Evolutionary conservation across 1,284 basidiomycete genomes (phyloP), one percentile per base, ranked within the genome.

Genomic region (Cystobasidium slooffiae): DNA sequence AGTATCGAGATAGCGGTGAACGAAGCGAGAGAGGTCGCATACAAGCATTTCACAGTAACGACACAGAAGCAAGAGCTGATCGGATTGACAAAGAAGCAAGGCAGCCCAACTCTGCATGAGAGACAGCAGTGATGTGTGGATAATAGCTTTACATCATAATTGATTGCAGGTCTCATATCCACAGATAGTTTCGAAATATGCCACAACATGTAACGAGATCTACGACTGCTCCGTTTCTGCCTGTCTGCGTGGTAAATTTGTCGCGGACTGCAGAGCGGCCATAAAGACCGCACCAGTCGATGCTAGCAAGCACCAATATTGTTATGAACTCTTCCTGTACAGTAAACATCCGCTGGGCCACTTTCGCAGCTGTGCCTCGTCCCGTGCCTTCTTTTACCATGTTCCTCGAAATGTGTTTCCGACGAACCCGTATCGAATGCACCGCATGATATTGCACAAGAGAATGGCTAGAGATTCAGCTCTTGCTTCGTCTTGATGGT

Each of bases 181-280:
- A 55, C n/a, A 31, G 2, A 18, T 8, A 22, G 4, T 4, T 22
- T 4, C 14, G 3, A 55, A 12, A 3, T 55, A 55, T 55, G 24
- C 24, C 39, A 16, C 41, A 44, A 65, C 7, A 3, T 22, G 37
- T 8, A 43, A 24, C 6, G 47, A 24, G n/a, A 72, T 72, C 69
- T 72, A 61, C 69, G 69, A 72, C 69, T 72, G 69, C 69, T 72
- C 69, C 69, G 69, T 72, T 72, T 72, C 69, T 49, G 43, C 47
- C 47, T 72, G 58, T n/a, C 22, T 55, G 46, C 47, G 69, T 62
- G 49, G 39, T 20, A 64, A 64, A 9, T 49, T 61, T n/a, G 12
- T 51, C 41, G 46, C 22, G 18, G 69, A 31, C 41, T 22, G 46
- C 31, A 63, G 69, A 72, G 69, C 69, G 47, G 51, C 69, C 69